These are phyloP conservation scores for Circinella umbellata DNA, from an alignment of 371 early-diverging fungal genomes.

Conservation along the genomic window DNA sequence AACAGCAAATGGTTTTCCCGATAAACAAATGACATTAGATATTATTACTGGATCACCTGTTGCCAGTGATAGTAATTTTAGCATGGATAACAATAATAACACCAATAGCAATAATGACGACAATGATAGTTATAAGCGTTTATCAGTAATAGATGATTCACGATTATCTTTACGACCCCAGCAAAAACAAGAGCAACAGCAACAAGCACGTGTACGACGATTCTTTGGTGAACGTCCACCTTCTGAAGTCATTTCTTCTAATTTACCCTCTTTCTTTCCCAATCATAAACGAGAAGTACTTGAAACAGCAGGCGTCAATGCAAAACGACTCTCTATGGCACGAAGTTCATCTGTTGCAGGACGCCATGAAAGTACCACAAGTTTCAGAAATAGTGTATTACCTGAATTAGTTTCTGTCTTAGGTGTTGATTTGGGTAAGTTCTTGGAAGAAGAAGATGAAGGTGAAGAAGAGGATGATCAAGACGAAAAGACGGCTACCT, in stretches of 20 bases:
- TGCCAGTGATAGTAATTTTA: constrained; percentile 4
- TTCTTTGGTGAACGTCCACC: constrained; percentile 96
- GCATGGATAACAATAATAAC: constrained; percentile 7
- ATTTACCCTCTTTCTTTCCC: constrained; percentile 91
- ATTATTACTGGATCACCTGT: constrained; percentile 31
- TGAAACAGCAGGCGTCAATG: constrained; percentile 59
- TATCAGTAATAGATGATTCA: background rate
- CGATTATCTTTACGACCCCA: constrained; percentile 16
- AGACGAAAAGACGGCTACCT: background rate
- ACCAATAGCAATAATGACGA: background rate
- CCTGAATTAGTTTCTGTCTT: constrained; percentile 54
- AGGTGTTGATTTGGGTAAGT: constrained; percentile 54
- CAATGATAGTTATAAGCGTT: background rate
- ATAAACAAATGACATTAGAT: constrained; percentile 32
- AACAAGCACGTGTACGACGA: constrained; percentile 27
- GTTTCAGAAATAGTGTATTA: constrained; percentile 50
- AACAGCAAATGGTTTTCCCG: constrained; percentile 23
- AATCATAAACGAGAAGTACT: constrained; percentile 54
- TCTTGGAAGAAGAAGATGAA: constrained; percentile 56
- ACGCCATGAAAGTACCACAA: constrained; percentile 23
- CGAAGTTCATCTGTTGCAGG: constrained; percentile 34
- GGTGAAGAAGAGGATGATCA: constrained; percentile 7
- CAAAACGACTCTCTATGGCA: constrained; percentile 50
- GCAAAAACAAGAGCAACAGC: background rate
- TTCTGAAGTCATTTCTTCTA: constrained; percentile 85